Percentiles rank a stretch among this genome's conserved stretches.
These are phyloP conservation scores for Colletotrichum lini DNA, from an alignment of 2,329 filamentous ascomycete species.

Conservation along the genomic window DNA sequence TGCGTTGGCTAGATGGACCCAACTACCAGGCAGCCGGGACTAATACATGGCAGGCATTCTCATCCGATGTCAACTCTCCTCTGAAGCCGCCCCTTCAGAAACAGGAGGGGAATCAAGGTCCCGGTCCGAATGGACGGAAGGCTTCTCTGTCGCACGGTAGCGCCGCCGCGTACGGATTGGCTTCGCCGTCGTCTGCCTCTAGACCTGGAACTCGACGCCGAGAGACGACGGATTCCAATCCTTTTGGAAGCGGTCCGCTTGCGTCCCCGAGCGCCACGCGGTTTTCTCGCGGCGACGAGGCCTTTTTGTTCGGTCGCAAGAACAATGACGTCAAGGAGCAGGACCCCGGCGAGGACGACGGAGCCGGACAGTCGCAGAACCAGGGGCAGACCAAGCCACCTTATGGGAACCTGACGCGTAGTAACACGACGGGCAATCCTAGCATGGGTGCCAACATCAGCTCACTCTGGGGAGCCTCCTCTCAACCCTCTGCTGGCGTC, in stretches of 20 bases:
- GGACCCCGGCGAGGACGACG: slow-evolving; percentile 61
- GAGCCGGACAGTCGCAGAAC: slow-evolving; percentile 45
- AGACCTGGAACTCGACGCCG: slow-evolving; percentile 85
- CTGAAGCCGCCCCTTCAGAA: slow-evolving; percentile 89
- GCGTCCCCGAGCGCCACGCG: slow-evolving; percentile 74
- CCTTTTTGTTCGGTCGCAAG: slow-evolving; percentile 71
- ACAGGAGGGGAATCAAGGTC: slow-evolving; percentile 70
- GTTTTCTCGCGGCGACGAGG: slow-evolving; percentile 73
- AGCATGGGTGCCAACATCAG: slow-evolving; percentile 57
- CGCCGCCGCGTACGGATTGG: slow-evolving; percentile 75
- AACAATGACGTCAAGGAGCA: slow-evolving; percentile 66
- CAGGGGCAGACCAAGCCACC: slow-evolving; percentile 51
- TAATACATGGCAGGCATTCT: slow-evolving; percentile 75
- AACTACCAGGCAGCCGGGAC: slow-evolving; percentile 5
- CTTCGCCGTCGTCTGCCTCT: slow-evolving; percentile 79
- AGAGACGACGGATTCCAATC: slow-evolving; percentile 83
- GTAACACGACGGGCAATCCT: slow-evolving; percentile 66
- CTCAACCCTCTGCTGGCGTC: slow-evolving; percentile 43
- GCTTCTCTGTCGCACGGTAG: slow-evolving; percentile 83
- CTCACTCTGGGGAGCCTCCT: slow-evolving; percentile 60
- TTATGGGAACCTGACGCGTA: slow-evolving; percentile 66
- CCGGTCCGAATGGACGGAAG: slow-evolving; percentile 80
- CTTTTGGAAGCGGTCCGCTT: slow-evolving; percentile 64
- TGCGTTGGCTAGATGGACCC: slow-evolving; percentile 51
- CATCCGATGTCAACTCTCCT: slow-evolving; percentile 91